Evolutionary conservation across 371 early-diverging fungal genomes (phyloP).

Genomic region (Fennellomyces sp.): DNA sequence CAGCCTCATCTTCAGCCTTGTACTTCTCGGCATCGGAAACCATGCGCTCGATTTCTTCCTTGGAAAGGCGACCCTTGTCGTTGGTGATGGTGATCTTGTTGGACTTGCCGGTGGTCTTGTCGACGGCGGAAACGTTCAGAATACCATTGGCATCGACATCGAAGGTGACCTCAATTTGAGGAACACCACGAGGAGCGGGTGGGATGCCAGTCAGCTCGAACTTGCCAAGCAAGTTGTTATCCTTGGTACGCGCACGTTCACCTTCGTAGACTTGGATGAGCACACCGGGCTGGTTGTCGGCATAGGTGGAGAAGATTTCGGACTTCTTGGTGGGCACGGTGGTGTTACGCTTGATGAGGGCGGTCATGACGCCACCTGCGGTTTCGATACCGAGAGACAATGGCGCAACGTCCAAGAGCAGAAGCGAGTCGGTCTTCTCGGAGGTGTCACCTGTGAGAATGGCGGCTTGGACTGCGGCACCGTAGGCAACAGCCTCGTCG

Average conservation of each 20-base stretch:
- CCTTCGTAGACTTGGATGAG: slow-evolving; percentile 95
- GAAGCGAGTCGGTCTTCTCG: slow-evolving; percentile 72
- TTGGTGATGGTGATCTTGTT: slow-evolving; percentile 93
- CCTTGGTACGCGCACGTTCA: slow-evolving; percentile 88
- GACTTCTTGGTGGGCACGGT: slow-evolving; percentile 91
- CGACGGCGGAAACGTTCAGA: slow-evolving; percentile 91
- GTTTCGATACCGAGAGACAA: slow-evolving; percentile 94
- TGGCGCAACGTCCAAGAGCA: slow-evolving; percentile 90
- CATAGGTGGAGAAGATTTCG: slow-evolving; percentile 93
- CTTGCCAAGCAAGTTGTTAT: slow-evolving; percentile 93
- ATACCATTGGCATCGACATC: slow-evolving; percentile 96
- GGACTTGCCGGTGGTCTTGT: slow-evolving; percentile 88
- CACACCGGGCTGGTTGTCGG: slow-evolving; percentile 94
- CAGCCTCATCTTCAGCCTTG: slow-evolving; percentile 84
- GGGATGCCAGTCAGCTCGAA: slow-evolving; percentile 89
- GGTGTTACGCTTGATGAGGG: slow-evolving; percentile 86
- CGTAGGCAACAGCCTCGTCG: slow-evolving; percentile 96
- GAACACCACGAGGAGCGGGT: slow-evolving; percentile 89
- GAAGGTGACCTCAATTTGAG: slow-evolving; percentile 93
- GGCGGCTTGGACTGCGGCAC: slow-evolving; percentile 95
- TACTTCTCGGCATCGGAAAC: slow-evolving; percentile 87
- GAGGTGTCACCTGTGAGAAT: slow-evolving; percentile 71
- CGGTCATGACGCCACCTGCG: slow-evolving; percentile 86
- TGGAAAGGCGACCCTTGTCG: slow-evolving; percentile 91
- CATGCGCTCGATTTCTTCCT: slow-evolving; percentile 91